Conservation (phyloP, 768 basidiomycete genomes). For the Trichaptum fuscoviolaceum region DNA sequence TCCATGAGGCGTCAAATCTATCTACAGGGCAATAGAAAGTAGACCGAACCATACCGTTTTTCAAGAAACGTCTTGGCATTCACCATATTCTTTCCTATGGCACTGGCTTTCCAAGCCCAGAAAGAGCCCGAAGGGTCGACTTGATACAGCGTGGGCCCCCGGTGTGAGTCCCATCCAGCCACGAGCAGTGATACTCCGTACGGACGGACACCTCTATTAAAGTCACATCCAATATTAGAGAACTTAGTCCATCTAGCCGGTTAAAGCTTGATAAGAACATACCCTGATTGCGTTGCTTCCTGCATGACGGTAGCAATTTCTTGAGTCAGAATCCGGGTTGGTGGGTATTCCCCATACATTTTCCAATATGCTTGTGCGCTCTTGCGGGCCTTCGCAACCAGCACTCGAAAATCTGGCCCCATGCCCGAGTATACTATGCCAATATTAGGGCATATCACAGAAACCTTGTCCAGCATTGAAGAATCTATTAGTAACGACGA, state of each 20-base stretch:
- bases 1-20: slow-evolving; percentile 11
- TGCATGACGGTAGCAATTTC: slow-evolving; percentile 99
- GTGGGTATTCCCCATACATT: slow-evolving; percentile 97
- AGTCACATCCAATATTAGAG: slow-evolving; percentile 16
- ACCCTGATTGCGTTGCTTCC: slow-evolving; percentile 98
- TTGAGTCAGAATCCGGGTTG: slow-evolving; percentile 92
- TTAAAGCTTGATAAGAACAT: slow-evolving; percentile 25
- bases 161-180: slow-evolving; percentile 91
- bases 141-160: slow-evolving; percentile 97
- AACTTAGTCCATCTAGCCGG: slow-evolving; percentile 8
- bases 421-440: slow-evolving; percentile 99
- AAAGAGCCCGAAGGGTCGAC: slow-evolving; percentile 98
- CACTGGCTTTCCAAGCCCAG: slow-evolving; percentile 99
- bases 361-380: slow-evolving; percentile 99
- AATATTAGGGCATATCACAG: slow-evolving; percentile 96
- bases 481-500: slow-evolving; percentile 98
- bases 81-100: slow-evolving; percentile 99
- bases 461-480: slow-evolving; percentile 96
- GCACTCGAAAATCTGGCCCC: slow-evolving; percentile 96
- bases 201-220: slow-evolving; percentile 90
- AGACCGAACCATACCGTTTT: slow-evolving; percentile 67
- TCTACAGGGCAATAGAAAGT: slow-evolving; percentile 18
- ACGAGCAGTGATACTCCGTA: slow-evolving; percentile 97
- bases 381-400: slow-evolving; percentile 92
- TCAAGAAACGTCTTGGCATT: slow-evolving; percentile 99